Base-by-base conservation (phyloP, 2,329 filamentous ascomycete species). In the Trichoderma sp. region DNA sequence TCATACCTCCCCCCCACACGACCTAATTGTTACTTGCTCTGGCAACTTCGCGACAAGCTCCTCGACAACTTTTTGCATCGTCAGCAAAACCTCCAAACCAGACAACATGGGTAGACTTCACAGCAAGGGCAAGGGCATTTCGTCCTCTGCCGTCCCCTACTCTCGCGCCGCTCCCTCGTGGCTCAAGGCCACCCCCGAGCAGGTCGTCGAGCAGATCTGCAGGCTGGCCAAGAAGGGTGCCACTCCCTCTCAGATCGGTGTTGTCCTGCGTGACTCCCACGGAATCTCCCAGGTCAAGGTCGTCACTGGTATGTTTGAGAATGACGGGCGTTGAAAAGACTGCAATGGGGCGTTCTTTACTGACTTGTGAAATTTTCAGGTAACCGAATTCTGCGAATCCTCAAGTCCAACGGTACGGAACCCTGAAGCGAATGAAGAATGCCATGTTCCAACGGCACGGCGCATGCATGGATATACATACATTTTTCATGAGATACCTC, bases 341-440 rank as follows among this genome's bases (percentile, higher is more conserved):
- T 60, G 6, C 17, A 34, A 42, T 17, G n/a, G 2, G 45, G 15
- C 37, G 13, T 13, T 69, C 34, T 35, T 71, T 73, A 74, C 81
- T 86, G 76, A 84, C 78, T 68, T 2, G 22, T 25, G 25, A 71
- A 74, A 56, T 27, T n/a, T 48, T n/a, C 76, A 94, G 94, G 95
- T 86, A 99, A 99, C 93, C 97, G 97, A 89, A 97, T 99, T 82
- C 93, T 99, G 80, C 92, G 95, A 84, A 98, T 99, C 86, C 89
- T 99, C 78, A 98, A 97, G 90, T 91, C 91, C 78, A 92, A 87
- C 84, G 95, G 95, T 98, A 98, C 85, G 91, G 84, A 86, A 63
- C 74, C 78, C 72, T 78, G 32, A 71, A 79, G 75, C 61, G 70
- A 75, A 65, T 39, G 29, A 71, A 48, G 68, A 70, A 74, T 73